phyloP scores from a whole-genome alignment of 805 yeast genomes.

The Spathaspora sp. region DNA sequence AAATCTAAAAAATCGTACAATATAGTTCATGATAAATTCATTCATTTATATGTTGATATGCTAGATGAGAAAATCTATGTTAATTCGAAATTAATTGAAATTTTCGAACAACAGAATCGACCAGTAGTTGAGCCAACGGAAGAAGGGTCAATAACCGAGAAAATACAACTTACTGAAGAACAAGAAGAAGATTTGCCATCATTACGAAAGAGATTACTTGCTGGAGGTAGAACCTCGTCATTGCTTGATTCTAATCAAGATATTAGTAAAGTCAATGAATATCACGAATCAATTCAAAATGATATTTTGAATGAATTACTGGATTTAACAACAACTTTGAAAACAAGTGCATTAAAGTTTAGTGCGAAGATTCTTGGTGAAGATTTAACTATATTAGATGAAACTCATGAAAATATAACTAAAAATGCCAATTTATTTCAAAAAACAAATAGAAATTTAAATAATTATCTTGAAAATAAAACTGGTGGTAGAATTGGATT shows the following conservation, averaged over 20 bases:
- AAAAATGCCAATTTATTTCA: conserved; percentile 27
- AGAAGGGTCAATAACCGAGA: not conserved
- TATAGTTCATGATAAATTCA: conserved; percentile 10
- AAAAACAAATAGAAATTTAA: conserved; percentile 33
- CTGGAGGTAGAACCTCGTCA: conserved; percentile 16
- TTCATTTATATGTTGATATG: conserved; percentile 11
- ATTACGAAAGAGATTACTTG: conserved; percentile 21
- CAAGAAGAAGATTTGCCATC: conserved; percentile 16
- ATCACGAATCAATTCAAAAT: conserved; percentile 45
- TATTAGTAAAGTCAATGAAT: conserved; percentile 20
- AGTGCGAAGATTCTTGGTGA: conserved; percentile 32
- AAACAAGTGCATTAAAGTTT: conserved; percentile 42
- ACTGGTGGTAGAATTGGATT: conserved; percentile 38
- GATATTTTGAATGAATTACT: conserved; percentile 46
- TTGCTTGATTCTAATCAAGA: conserved; percentile 4
- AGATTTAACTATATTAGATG: conserved; percentile 29
- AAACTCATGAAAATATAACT: conserved; percentile 32
- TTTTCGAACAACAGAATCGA: not conserved
- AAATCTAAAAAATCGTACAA: conserved; percentile 11
- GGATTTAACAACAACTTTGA: conserved; percentile 45
- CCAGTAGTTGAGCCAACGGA: not conserved
- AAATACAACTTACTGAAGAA: not conserved
- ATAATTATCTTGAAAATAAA: conserved; percentile 33
- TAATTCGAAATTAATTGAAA: conserved; percentile 12
- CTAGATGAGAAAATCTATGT: conserved; percentile 21